Percentiles rank a stretch among this genome's conserved stretches.
Conservation (phyloP, 2,329 filamentous ascomycete species). For the Aspergillus sp. region DNA sequence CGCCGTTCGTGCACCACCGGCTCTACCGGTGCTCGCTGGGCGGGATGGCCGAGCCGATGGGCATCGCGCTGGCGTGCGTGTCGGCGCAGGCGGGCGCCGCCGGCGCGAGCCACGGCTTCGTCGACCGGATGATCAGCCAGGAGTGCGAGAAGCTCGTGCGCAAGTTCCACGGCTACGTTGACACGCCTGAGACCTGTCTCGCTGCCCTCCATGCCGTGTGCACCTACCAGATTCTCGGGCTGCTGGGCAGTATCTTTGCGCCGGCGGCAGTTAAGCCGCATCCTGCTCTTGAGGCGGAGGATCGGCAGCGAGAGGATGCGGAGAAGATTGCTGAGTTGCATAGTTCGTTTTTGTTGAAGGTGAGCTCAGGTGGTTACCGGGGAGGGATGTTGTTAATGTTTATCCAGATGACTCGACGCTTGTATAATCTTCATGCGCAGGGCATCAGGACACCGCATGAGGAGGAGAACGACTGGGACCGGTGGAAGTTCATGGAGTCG, state of each 20-base stretch:
- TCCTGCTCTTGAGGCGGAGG: background rate
- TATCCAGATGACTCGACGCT: conserved; percentile 14
- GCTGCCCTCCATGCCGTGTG: conserved; percentile 17
- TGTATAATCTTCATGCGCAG: conserved; percentile 10
- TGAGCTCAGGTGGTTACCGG: no score
- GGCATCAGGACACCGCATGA: conserved; percentile 8
- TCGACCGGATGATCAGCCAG: conserved; percentile 11
- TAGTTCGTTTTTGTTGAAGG: conserved; percentile 13
- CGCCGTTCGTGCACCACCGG: conserved; percentile 16
- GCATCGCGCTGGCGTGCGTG: conserved; percentile 11
- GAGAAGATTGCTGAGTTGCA: conserved; percentile 10
- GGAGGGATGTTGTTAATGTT: no score
- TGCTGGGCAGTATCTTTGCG: conserved; percentile 12
- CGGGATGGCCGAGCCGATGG: conserved; percentile 14
- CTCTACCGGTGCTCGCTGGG: conserved; percentile 14
- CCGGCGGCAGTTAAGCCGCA: background rate
- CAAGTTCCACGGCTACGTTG: conserved; percentile 9
- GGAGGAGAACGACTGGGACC: conserved; percentile 13
- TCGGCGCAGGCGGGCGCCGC: conserved; percentile 11
- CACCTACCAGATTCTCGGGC: conserved; percentile 14
- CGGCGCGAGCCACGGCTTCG: conserved; percentile 12
- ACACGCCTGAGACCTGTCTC: conserved; percentile 13
- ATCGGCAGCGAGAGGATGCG: background rate
- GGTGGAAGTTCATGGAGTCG: conserved; percentile 18
- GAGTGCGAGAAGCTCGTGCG: conserved; percentile 14